phyloP scores from a whole-genome alignment of 2,329 filamentous ascomycete genomes.

The Botryotinia narcissicola region DNA sequence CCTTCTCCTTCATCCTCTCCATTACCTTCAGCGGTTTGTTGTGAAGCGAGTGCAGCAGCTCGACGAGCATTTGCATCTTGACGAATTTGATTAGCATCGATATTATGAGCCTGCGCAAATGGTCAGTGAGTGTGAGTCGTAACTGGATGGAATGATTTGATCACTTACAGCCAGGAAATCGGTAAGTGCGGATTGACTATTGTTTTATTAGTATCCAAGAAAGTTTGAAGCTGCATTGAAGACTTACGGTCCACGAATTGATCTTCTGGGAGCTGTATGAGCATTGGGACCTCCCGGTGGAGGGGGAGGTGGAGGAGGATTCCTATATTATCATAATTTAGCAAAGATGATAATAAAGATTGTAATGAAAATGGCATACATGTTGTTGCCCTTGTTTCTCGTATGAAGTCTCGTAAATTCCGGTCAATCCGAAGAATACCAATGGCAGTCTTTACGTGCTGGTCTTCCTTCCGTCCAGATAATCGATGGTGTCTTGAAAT shows the following conservation, averaged over 20 bases:
- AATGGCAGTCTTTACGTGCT: not conserved
- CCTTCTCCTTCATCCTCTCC: conserved; percentile 44
- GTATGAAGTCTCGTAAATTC: not conserved
- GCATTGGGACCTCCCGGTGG: conserved; percentile 14
- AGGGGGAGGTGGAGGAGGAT: conserved; percentile 18
- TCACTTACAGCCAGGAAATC: conserved; percentile 61
- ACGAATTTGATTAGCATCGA: conserved; percentile 59
- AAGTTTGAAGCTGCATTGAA: not conserved
- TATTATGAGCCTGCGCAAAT: conserved; percentile 63
- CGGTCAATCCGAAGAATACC: not conserved
- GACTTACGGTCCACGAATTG: conserved; percentile 37
- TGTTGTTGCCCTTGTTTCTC: not conserved
- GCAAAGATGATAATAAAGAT: not conserved
- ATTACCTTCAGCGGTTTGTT: conserved; percentile 37
- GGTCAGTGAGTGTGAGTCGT: not conserved
- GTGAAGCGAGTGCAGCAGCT: conserved; percentile 40
- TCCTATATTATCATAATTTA: not conserved
- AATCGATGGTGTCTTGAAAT: not conserved
- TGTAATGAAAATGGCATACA: not conserved
- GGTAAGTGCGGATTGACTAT: conserved; percentile 62
- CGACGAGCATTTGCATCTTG: conserved; percentile 50
- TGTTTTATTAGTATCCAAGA: conserved; percentile 9
- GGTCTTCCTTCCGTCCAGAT: not conserved
- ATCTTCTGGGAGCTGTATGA: conserved; percentile 8
- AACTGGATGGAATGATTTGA: not conserved